These are phyloP conservation scores for Malus sieversii DNA, from an alignment of 306 rosid genomes.

Conservation along the genomic window DNA sequence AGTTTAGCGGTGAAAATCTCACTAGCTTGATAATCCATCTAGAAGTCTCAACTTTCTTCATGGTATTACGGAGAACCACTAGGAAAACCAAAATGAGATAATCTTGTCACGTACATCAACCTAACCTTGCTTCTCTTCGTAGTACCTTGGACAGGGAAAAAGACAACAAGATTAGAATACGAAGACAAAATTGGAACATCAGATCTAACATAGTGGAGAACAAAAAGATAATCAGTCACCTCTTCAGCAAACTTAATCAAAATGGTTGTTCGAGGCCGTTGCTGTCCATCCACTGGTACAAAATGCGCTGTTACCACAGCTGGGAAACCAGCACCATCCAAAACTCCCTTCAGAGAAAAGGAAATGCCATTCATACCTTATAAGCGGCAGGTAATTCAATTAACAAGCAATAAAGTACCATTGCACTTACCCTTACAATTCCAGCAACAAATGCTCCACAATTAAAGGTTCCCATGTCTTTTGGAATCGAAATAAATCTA, in stretches of 20 bases:
- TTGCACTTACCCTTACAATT: conserved; percentile 71
- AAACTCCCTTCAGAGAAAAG: conserved; percentile 60
- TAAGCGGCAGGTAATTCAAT: conserved; percentile 7
- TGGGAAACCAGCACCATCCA: conserved; percentile 92
- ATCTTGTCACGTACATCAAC: conserved; percentile 32
- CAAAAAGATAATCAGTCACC: conserved; percentile 32
- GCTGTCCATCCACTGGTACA: conserved; percentile 98
- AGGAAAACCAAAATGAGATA: conserved; percentile 13
- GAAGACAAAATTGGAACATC: not conserved
- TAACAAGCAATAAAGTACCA: not conserved
- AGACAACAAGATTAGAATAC: not conserved
- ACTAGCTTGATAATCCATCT: conserved; percentile 3
- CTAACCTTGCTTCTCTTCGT: conserved; percentile 89
- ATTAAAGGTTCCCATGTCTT: conserved; percentile 97
- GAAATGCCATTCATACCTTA: conserved; percentile 18
- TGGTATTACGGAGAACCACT: conserved; percentile 19
- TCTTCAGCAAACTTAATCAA: conserved; percentile 89
- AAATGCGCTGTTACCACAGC: conserved; percentile 99
- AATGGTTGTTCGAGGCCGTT: conserved; percentile 91
- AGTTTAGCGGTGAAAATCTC: not conserved
- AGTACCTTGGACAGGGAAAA: conserved; percentile 50
- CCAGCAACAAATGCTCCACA: conserved; percentile 99
- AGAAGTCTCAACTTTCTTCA: not conserved
- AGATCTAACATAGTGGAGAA: not conserved
- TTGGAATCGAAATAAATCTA: conserved; percentile 94